Evolutionary conservation across 2,329 filamentous ascomycete species (phyloP).

Genomic region (Penicillium sp.): DNA sequence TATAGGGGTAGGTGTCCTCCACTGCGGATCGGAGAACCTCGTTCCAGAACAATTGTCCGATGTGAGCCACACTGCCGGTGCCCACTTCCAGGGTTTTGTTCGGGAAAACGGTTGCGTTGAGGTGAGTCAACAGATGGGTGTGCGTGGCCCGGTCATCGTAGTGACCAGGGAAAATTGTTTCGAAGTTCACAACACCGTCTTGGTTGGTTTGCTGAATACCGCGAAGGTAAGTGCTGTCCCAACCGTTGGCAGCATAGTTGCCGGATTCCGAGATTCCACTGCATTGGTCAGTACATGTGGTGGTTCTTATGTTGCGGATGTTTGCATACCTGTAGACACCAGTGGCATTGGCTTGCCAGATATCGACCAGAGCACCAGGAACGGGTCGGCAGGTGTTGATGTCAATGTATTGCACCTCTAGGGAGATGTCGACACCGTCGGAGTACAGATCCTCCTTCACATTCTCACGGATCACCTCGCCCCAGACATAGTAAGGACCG

Average conservation of each 20-base stretch:
- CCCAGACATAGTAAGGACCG: slow-evolving; percentile 49
- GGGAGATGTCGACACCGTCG: slow-evolving; percentile 44
- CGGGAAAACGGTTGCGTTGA: slow-evolving; percentile 35
- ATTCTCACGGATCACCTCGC: slow-evolving; percentile 45
- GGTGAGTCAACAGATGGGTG: slow-evolving; percentile 53
- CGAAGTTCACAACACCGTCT: slow-evolving; percentile 52
- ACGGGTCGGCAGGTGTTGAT: slow-evolving; percentile 47
- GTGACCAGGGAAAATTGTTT: slow-evolving; percentile 51
- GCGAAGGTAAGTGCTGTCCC: slow-evolving; percentile 49
- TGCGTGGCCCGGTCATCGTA: slow-evolving; percentile 50
- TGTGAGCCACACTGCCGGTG: slow-evolving; percentile 47
- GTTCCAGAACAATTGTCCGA: slow-evolving; percentile 54
- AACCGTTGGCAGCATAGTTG: slow-evolving; percentile 32
- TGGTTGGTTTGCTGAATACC: slow-evolving; percentile 50
- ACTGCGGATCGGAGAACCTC: slow-evolving; percentile 48
- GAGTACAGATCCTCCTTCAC: slow-evolving; percentile 40
- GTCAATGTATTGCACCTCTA: slow-evolving; percentile 51
- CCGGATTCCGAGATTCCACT: slow-evolving; percentile 30
- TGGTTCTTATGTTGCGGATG: background rate
- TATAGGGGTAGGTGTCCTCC: slow-evolving; percentile 43
- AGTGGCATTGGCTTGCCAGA: slow-evolving; percentile 51
- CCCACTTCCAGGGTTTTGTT: slow-evolving; percentile 50
- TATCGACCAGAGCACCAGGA: slow-evolving; percentile 42
- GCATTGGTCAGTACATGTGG: slow-evolving; percentile 1
- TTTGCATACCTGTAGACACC: slow-evolving; percentile 43